phyloP scores from a whole-genome alignment of 306 rosid genomes.

The Echinosophora koreensis region DNA sequence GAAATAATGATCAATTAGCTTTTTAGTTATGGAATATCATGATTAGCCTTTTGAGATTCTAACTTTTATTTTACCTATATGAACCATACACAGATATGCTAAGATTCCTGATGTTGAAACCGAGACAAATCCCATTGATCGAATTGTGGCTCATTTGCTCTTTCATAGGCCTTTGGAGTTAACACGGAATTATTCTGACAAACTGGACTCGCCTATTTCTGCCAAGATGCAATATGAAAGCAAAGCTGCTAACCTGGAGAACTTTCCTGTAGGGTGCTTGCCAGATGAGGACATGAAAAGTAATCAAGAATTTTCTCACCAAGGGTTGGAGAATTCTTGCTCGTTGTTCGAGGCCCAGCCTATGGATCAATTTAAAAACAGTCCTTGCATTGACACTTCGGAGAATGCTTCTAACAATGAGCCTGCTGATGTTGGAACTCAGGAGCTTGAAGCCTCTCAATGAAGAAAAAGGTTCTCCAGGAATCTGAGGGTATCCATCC shows the following conservation, averaged over 20 bases:
- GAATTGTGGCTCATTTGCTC: constrained; percentile 93
- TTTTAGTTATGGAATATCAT: constrained; percentile 24
- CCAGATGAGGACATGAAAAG: constrained; percentile 52
- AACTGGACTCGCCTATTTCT: constrained; percentile 60
- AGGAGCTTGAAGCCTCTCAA: constrained; percentile 68
- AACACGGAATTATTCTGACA: constrained; percentile 57
- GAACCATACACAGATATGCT: constrained; percentile 54
- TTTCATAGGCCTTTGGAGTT: constrained; percentile 76
- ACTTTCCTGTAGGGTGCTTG: constrained; percentile 51
- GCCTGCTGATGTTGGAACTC: constrained; percentile 49
- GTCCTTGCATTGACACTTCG: constrained; percentile 62
- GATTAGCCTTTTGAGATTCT: constrained; percentile 35
- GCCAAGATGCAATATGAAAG: constrained; percentile 53
- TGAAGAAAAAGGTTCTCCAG: constrained; percentile 49
- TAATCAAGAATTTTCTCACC: constrained; percentile 50
- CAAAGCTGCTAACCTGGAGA: constrained; percentile 47
- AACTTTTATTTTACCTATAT: constrained; percentile 28
- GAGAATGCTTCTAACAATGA: constrained; percentile 64
- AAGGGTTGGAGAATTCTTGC: constrained; percentile 52
- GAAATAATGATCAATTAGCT: constrained; percentile 17
- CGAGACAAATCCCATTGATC: constrained; percentile 88
- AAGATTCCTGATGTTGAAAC: constrained; percentile 71
- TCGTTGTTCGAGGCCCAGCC: constrained; percentile 49
- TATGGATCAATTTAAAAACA: constrained; percentile 51
- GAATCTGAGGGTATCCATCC: constrained; percentile 67